Evolutionary conservation across 148 eudicot species (phyloP).

Genomic region (Tetragonia tetragonoides): DNA sequence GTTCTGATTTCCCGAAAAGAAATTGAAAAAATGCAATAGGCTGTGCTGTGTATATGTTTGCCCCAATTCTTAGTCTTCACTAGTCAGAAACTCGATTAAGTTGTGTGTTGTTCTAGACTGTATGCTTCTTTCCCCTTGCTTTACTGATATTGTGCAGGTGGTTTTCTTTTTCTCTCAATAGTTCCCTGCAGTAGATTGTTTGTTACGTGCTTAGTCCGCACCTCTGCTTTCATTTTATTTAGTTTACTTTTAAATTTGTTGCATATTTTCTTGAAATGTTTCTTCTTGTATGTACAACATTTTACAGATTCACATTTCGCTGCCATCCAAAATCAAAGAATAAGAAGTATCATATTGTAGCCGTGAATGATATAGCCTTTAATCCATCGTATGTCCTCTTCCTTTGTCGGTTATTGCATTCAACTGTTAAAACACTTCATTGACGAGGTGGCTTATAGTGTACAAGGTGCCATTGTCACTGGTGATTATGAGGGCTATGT

Average conservation of each 20-base stretch:
- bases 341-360: slow-evolving; percentile 49
- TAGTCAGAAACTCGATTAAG: no score
- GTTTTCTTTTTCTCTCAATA: neutral
- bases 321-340: slow-evolving; percentile 70
- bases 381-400: slow-evolving; percentile 62
- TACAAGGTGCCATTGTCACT: slow-evolving; percentile 60
- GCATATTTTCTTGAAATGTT: neutral
- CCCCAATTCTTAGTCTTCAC: no score
- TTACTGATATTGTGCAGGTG: neutral
- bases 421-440: neutral
- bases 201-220: no score
- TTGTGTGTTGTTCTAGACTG: no score
- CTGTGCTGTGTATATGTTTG: no score
- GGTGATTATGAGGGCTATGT: slow-evolving; percentile 82
- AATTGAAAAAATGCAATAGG: no score
- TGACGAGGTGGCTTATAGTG: slow-evolving; percentile 31
- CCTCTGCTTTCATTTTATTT: neutral
- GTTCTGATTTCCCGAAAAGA: no score
- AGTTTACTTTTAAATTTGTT: slow-evolving; percentile 1
- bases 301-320: slow-evolving; percentile 72
- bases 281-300: neutral
- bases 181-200: no score
- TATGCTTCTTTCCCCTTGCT: no score
- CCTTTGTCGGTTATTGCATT: slow-evolving; percentile 5
- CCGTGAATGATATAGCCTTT: slow-evolving; percentile 82